phyloP scores from a whole-genome alignment of 2,329 filamentous ascomycete genomes.

The Diaporthe australafricana region DNA sequence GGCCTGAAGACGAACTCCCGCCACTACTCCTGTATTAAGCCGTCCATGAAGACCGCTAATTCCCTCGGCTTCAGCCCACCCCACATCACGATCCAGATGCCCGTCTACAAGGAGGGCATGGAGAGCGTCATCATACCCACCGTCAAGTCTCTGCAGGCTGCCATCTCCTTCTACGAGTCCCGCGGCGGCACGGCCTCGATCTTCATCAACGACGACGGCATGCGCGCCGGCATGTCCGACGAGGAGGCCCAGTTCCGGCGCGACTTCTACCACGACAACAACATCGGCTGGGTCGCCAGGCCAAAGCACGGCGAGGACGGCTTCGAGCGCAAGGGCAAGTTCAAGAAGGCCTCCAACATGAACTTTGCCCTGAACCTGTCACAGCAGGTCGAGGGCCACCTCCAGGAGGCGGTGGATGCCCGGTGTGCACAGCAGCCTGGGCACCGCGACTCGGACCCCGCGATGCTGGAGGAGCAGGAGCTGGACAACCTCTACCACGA shows the following conservation, averaged over 20 bases:
- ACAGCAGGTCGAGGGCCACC: slow-evolving; percentile 70
- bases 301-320: slow-evolving; percentile 57
- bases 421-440: slow-evolving; percentile 23
- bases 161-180: slow-evolving; percentile 62
- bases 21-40: slow-evolving; percentile 53
- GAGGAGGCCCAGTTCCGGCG: slow-evolving; percentile 53
- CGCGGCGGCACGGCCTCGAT: slow-evolving; percentile 50
- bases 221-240: slow-evolving; percentile 61
- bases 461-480: slow-evolving; percentile 51
- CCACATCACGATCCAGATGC: slow-evolving; percentile 59
- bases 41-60: slow-evolving; percentile 48
- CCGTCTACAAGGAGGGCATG: slow-evolving; percentile 57
- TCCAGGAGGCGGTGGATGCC: slow-evolving; percentile 55
- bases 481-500: slow-evolving; percentile 61
- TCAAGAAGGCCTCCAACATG: slow-evolving; percentile 83
- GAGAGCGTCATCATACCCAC: slow-evolving; percentile 60
- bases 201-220: slow-evolving; percentile 73
- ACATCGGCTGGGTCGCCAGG: slow-evolving; percentile 61
- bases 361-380: slow-evolving; percentile 75
- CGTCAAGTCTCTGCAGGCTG: slow-evolving; percentile 58
- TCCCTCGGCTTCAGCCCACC: slow-evolving; percentile 49
- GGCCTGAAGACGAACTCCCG: slow-evolving; percentile 56
- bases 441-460: slow-evolving; percentile 29
- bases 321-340: slow-evolving; percentile 70
- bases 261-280: slow-evolving; percentile 63